A percentile compares a stretch with the other conserved stretches of the same genome.
These are phyloP conservation scores for Austroboletus festivus DNA, from an alignment of 768 basidiomycete genomes.

Conservation along the genomic window DNA sequence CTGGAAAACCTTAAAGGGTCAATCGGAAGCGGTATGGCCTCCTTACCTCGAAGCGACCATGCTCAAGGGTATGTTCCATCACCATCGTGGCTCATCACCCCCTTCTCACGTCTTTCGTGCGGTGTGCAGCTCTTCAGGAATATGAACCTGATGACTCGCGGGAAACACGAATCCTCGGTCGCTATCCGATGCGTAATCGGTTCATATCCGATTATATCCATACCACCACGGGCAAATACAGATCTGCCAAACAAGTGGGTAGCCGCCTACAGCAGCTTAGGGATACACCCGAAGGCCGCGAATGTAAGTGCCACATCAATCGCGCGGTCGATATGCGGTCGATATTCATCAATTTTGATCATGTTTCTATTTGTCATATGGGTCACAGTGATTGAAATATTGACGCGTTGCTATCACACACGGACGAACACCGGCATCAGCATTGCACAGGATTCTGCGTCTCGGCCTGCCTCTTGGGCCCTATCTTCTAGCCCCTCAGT, in stretches of 20 bases:
- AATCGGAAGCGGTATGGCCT: slow-evolving; percentile 74
- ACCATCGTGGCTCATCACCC: slow-evolving; percentile 2
- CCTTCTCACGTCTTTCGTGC: slow-evolving; percentile 20
- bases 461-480: slow-evolving; percentile 12
- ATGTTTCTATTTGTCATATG: slow-evolving; percentile 29
- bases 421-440: slow-evolving; percentile 21
- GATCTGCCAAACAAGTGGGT: slow-evolving; percentile 78
- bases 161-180: slow-evolving; percentile 68
- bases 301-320: slow-evolving; percentile 45
- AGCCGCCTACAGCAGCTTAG: slow-evolving; percentile 76
- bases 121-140: slow-evolving; percentile 56
- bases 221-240: slow-evolving; percentile 61
- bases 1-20: slow-evolving; percentile 70
- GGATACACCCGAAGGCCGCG: slow-evolving; percentile 70
- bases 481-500: slow-evolving; percentile 15
- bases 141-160: slow-evolving; percentile 72
- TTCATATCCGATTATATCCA: slow-evolving; percentile 80
- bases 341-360: slow-evolving; percentile 23
- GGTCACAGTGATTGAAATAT: slow-evolving; percentile 30
- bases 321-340: slow-evolving; percentile 28
- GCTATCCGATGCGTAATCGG: slow-evolving; percentile 76
- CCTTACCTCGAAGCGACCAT: slow-evolving; percentile 74
- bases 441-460: slow-evolving; percentile 17
- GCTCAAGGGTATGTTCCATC: slow-evolving; percentile 55
- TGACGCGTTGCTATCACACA: slow-evolving; percentile 34